Base-by-base conservation (phyloP, 2,329 filamentous ascomycete genomes). In the Talaromyces sp. region DNA sequence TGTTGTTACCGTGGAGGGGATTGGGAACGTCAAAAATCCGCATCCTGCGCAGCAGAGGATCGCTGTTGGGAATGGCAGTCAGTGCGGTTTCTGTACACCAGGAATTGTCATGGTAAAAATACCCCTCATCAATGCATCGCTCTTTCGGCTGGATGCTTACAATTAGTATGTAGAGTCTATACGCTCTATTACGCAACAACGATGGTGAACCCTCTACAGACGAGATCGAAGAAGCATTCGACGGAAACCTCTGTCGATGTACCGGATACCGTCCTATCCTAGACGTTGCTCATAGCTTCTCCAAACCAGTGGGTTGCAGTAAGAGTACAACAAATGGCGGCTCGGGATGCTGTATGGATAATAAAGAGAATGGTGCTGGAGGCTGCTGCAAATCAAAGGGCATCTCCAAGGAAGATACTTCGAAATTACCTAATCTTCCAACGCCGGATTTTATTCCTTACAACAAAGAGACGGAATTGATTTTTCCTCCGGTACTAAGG, bases 1-100 rank as follows among this genome's bases (percentile, higher is more conserved):
- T 85, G 92, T 98, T 73, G 93, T 99, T 74, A 99, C 95, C 3
- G 89, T 99, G 47, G 95, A 99, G 79, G 95, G 95, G 7, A 97
- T 99, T 72, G 95, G 95, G 11, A 91, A 90, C 75, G 89, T 91
- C 33, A 90, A 95, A 76, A 87, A 85, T 49, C 95, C 95, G 5
- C 95, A 99, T 80, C 91, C 94, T 1, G 84, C 90, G 3, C 95
- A 98, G 76, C 93, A 98, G 80, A 86, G 95, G 57, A 90, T 99
- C 71, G 94, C 95, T 19, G 91, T 91, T 78, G 87, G 90, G 37
- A 95, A 97, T 80, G 95, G 95, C 58, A 96, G 92, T 70, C 94
- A 99, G 77, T 99, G 89, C 76, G 89, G 93, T 0, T 99, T 99
- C 79, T 99, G 95, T 74, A 98, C 95, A 0, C 95, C 95, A 4